Base-by-base conservation (phyloP, 345 rosid species). In the Theobroma cacao region DNA sequence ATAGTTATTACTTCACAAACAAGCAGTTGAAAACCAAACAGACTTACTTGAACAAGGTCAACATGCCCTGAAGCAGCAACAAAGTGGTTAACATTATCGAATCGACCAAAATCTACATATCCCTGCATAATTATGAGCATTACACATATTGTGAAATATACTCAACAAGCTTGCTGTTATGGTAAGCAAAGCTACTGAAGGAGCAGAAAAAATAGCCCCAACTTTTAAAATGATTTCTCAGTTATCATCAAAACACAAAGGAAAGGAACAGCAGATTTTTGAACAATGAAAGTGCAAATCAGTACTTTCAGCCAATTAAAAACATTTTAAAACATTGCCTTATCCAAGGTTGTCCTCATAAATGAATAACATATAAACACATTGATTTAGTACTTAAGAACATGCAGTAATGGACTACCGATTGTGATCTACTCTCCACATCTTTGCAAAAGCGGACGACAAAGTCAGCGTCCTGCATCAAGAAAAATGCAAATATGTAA, bases 371-470 rank as follows among this genome's bases (percentile, higher is more conserved):
- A 78, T 75, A 28, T 22, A 33, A 70, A 58, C 70, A 64, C 17
- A 64, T 75, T 65, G 58, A 80, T 48, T 48, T 72, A 75, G 84
- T 55, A 77, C 81, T 81, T 36, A 67, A 80, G 80, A 76, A 79
- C 72, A 75, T 84, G 80, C 80, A 83, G 74, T 75, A 75, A 73
- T 66, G 15, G 72, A 88, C 45, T 91, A 96, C 99, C 97, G 56
- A 11, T 72, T 89, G 92, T 41, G 98, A 90, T 89, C 99, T 86
- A 53, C 85, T 83, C 89, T 96, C 94, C 34, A 94, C 97, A 81
- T 92, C 98, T 84, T 91, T 96, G 92, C 98, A 96, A 81, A 96
- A 94, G 38, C 93, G 86, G 86, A 96, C 85, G 40, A 81, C 98
- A 76, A 91, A 74, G 79, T 96, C 99, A 11, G 79, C 60, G 5